Conservation (phyloP, 495 filamentous ascomycete genomes). For the Parathielavia hyrcaniae region DNA sequence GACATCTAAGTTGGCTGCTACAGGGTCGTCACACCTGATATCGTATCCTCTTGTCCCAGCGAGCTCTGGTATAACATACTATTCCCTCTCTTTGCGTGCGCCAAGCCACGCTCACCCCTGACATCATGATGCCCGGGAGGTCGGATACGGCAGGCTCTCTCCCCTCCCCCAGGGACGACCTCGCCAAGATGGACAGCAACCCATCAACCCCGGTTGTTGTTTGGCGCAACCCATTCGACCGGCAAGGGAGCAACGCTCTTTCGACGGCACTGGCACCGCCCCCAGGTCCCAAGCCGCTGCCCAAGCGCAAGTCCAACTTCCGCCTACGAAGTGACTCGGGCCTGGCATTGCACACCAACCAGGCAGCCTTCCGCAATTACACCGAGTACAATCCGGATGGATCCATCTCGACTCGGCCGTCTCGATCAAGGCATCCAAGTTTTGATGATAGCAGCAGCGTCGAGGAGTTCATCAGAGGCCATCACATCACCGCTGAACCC, state of each 20-base stretch:
- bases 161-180: constrained; percentile 15
- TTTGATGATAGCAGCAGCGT: constrained; percentile 18
- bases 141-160: constrained; percentile 21
- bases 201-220: constrained; percentile 13
- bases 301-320: constrained; percentile 16
- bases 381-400: constrained; percentile 31
- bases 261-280: constrained; percentile 28
- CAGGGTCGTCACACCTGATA: neutral
- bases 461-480: constrained; percentile 17
- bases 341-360: constrained; percentile 34
- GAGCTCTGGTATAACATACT: neutral
- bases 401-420: constrained; percentile 9
- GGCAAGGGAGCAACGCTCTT: constrained; percentile 8
- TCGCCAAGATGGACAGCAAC: constrained; percentile 18
- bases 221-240: constrained; percentile 14
- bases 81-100: neutral
- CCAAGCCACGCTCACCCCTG: neutral
- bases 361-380: constrained; percentile 32
- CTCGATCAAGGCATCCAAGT: constrained; percentile 10
- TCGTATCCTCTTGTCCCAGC: neutral
- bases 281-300: constrained; percentile 12
- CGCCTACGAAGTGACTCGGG: constrained; percentile 39
- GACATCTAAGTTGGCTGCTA: neutral
- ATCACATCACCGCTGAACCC: neutral
- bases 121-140: constrained; percentile 19